Conservation (phyloP, 2,329 filamentous ascomycete species). For the Ophiognomonia clavigignenti-juglandacearum region DNA sequence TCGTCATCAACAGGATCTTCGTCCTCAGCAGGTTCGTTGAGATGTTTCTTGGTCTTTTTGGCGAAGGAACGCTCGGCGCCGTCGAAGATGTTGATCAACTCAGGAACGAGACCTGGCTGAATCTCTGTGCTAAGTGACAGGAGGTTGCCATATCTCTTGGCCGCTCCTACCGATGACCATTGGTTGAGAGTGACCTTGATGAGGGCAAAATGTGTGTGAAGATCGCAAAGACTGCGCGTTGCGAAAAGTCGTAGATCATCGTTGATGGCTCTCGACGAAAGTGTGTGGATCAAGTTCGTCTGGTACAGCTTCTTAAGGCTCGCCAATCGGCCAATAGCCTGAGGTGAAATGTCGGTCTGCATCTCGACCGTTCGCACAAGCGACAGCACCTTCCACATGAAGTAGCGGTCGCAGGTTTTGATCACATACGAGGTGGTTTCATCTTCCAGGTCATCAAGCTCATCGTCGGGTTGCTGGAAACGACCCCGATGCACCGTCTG, state of each 20-base stretch:
- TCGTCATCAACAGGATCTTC: conserved; percentile 68
- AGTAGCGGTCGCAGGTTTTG: conserved; percentile 77
- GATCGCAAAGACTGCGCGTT: conserved; percentile 72
- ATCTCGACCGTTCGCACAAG: conserved; percentile 51
- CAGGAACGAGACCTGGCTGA: conserved; percentile 54
- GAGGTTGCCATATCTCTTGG: conserved; percentile 47
- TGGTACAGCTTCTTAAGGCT: conserved; percentile 52
- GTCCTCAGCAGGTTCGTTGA: conserved; percentile 63
- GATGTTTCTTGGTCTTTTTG: conserved; percentile 59
- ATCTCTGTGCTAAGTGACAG: conserved; percentile 65
- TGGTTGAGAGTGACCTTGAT: conserved; percentile 54
- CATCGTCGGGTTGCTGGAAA: conserved; percentile 62
- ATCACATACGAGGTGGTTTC: conserved; percentile 72
- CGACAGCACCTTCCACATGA: conserved; percentile 82
- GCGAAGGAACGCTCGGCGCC: conserved; percentile 72
- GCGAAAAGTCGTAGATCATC: conserved; percentile 76
- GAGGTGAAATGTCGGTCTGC: conserved; percentile 49
- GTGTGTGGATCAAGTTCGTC: conserved; percentile 60
- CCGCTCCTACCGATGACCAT: conserved; percentile 30
- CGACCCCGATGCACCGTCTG: conserved; percentile 70
- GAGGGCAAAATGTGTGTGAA: conserved; percentile 74
- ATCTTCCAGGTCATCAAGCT: conserved; percentile 73
- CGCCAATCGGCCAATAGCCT: conserved; percentile 57
- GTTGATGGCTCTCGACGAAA: conserved; percentile 63
- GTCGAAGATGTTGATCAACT: conserved; percentile 73